These are phyloP conservation scores for Trypanosoma mega DNA, from an alignment of 208 protist species.

Conservation along the genomic window DNA sequence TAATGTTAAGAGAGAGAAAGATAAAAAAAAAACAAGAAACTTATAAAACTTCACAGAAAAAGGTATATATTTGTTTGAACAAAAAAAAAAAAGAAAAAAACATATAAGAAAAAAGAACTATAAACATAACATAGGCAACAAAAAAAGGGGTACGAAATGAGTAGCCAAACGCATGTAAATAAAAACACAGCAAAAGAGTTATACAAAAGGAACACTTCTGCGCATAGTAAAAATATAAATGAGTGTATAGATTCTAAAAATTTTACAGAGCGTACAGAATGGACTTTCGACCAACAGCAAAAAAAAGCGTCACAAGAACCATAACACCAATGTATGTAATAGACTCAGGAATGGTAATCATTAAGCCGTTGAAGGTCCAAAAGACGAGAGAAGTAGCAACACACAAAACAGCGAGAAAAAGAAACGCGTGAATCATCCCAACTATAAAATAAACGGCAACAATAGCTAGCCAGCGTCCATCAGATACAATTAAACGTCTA, in stretches of 20 bases:
- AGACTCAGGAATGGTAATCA: slow-evolving; percentile 41
- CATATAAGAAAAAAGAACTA: neutral
- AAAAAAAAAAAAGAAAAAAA: slow-evolving; percentile 10
- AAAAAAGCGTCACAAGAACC: slow-evolving; percentile 64
- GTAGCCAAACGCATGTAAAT: neutral
- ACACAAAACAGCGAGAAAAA: slow-evolving; percentile 56
- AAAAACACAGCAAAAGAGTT: neutral
- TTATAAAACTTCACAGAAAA: neutral
- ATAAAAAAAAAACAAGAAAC: neutral
- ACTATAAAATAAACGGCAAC: slow-evolving; percentile 54
- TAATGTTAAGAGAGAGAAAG: neutral
- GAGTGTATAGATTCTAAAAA: too few species aligned
- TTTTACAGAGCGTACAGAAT: slow-evolving; percentile 70
- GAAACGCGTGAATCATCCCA: slow-evolving; percentile 67
- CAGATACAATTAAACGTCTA: slow-evolving; percentile 51
- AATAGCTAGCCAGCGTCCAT: slow-evolving; percentile 57
- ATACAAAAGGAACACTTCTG: too few species aligned
- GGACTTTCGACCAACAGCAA: slow-evolving; percentile 63
- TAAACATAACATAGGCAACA: neutral
- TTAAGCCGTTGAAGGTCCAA: slow-evolving; percentile 46
- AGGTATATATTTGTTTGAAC: neutral
- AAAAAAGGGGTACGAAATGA: neutral
- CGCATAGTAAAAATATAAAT: too few species aligned
- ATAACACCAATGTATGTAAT: slow-evolving; percentile 60
- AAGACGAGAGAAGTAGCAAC: slow-evolving; percentile 68